Base-by-base conservation (phyloP, 495 filamentous ascomycete species). In the Penicillium parvum region DNA sequence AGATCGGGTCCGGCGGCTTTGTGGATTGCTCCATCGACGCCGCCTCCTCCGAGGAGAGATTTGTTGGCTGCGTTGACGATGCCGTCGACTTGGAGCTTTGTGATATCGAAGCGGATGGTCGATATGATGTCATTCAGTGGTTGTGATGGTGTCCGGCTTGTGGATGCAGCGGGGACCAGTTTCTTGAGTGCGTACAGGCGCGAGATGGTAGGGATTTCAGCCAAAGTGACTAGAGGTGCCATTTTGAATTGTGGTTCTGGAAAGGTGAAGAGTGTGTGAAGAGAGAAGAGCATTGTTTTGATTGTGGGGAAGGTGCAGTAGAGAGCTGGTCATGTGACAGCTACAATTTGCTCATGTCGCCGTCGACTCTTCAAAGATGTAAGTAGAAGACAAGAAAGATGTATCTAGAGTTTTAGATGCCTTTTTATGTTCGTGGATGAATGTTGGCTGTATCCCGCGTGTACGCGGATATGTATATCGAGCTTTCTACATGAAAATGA, bases 21-120 rank as follows among this genome's bases (percentile, higher is more conserved):
- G 61, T 97, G 92, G 53, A 97, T 95, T 16, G 87, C 88, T 14
- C 84, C 85, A 46, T 89, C 86, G 16, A 96, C 89, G 25, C 91
- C 92, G 11, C 88, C 87, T 29, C 92, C 92, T 35, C 88, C 86
- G 3, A 86, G 72, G 0, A 98, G 76, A 6, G 75, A 81, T 12
- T 66, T 63, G 59, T 96, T 96, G 15, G 92, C 90, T 7, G 92
- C 91, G 62, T 97, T 96, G 56, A 96, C 90, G 53, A 96, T 96
- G 44, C 82, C 83, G 51, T 86, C 88, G 22, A 90, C 78, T 30
- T 72, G 61, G 11, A 98, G 78, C 9, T 69, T 83, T 10, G 90
- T 96, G 64, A 98, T 95, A 61, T 96, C 90, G 34, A 76, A 72
- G 39, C 79, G 79, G 49, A 92, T 73, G 21, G 87, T 61, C 17